Percentiles rank a stretch among this genome's conserved stretches.
Conservation (phyloP, 108 stramenopile species). For the Cyclotella choctawhatcheeana region DNA sequence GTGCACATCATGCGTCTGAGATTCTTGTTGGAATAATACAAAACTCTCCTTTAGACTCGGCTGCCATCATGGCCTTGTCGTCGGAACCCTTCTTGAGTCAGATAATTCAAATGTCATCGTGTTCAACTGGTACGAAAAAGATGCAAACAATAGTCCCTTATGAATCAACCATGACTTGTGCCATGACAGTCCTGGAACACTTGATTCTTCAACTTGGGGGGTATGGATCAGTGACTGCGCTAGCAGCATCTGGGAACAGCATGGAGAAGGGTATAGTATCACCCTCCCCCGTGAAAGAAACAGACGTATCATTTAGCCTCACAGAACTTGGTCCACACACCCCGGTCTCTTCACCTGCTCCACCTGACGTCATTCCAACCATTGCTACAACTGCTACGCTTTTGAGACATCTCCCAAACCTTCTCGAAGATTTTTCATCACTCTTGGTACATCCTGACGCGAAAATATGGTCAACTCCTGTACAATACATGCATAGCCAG, state of each 20-base stretch:
- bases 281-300: not conserved
- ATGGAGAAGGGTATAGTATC: not conserved
- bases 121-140: not conserved
- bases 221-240: conserved; percentile 71
- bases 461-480: conserved; percentile 61
- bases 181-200: conserved; percentile 86
- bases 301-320: conserved; percentile 13
- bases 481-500: conserved; percentile 63
- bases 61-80: conserved; percentile 62
- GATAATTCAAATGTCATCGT: conserved; percentile 46
- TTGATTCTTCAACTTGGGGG: conserved; percentile 88
- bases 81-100: conserved; percentile 60
- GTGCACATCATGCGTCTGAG: conserved; percentile 79
- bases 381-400: conserved; percentile 59
- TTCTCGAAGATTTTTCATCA: conserved; percentile 52
- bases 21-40: conserved; percentile 87
- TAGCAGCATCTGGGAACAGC: conserved; percentile 1
- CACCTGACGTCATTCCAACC: conserved; percentile 10
- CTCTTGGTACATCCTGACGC: conserved; percentile 61
- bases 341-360: conserved; percentile 9
- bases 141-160: conserved; percentile 53
- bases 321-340: conserved; percentile 38
- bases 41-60: conserved; percentile 75
- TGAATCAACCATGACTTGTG: conserved; percentile 76
- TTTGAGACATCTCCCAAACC: conserved; percentile 53